A percentile compares a stretch with the other conserved stretches of the same genome.
Evolutionary conservation across 2,329 filamentous ascomycete species (phyloP).

Genomic region (Huntiella savannae): DNA sequence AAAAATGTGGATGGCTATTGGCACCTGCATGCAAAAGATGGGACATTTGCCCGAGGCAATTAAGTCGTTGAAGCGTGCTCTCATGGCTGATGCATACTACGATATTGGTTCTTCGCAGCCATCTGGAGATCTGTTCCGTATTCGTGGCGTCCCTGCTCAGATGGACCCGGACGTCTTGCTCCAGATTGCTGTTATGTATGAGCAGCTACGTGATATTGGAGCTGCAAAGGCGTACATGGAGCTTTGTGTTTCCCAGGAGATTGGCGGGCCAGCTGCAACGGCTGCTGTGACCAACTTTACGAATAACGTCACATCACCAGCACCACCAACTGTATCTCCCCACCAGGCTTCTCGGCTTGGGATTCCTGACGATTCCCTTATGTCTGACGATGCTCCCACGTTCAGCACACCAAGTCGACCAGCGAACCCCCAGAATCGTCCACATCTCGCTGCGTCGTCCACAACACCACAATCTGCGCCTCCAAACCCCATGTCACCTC

Average conservation of each 20-base stretch:
- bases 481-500: background rate
- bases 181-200: constrained; percentile 79
- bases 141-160: constrained; percentile 32
- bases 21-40: constrained; percentile 79
- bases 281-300: constrained; percentile 14
- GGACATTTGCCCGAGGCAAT: constrained; percentile 75
- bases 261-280: constrained; percentile 36
- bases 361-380: constrained; percentile 6
- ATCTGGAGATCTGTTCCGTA: constrained; percentile 24
- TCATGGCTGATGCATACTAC: constrained; percentile 75
- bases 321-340: background rate
- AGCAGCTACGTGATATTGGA: constrained; percentile 54
- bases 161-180: constrained; percentile 83
- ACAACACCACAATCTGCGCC: background rate
- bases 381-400: constrained; percentile 16
- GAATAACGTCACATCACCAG: background rate
- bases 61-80: constrained; percentile 79
- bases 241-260: constrained; percentile 79
- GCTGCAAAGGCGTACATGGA: constrained; percentile 93
- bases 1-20: constrained; percentile 98
- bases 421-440: too few species aligned
- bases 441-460: background rate
- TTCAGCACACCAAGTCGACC: background rate
- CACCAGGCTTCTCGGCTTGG: background rate
- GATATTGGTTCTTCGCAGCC: constrained; percentile 35